A percentile compares a stretch with the other conserved stretches of the same genome.
These are phyloP conservation scores for Corrigiola litoralis DNA, from an alignment of 179 eudicot genomes.

Conservation along the genomic window DNA sequence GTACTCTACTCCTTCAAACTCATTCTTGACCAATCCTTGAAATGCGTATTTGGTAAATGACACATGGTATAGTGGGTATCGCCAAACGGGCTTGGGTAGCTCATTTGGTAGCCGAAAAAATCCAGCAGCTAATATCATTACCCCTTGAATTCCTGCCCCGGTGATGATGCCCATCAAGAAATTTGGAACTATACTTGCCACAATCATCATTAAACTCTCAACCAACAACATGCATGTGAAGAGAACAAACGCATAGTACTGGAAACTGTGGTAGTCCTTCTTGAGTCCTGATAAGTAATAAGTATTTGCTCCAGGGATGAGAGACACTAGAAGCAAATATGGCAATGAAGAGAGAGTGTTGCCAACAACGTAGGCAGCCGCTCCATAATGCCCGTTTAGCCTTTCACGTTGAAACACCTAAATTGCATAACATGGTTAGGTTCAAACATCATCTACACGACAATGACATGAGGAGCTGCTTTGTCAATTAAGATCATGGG, in stretches of 20 bases:
- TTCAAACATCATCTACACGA: no score
- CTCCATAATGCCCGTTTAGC: constrained; percentile 51
- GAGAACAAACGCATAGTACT: constrained; percentile 34
- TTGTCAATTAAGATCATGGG: no score
- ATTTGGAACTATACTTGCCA: constrained; percentile 48
- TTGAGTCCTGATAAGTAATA: constrained; percentile 55
- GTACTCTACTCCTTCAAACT: constrained; percentile 39
- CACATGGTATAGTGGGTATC: constrained; percentile 55
- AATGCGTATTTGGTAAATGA: constrained; percentile 45
- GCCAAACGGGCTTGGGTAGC: constrained; percentile 44
- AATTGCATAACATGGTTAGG: background rate
- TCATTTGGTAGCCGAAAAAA: constrained; percentile 47
- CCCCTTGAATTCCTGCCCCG: constrained; percentile 52
- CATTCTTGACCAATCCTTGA: constrained; percentile 63
- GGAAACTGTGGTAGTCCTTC: constrained; percentile 24
- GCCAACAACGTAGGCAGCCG: constrained; percentile 40
- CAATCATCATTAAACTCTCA: constrained; percentile 66
- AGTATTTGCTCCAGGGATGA: constrained; percentile 50
- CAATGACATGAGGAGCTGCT: background rate
- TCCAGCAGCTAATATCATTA: constrained; percentile 50
- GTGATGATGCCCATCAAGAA: constrained; percentile 55
- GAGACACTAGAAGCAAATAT: constrained; percentile 35
- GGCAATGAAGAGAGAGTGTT: constrained; percentile 51
- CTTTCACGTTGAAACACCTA: constrained; percentile 54
- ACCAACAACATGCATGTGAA: constrained; percentile 38